Base-by-base conservation (phyloP, 2,329 filamentous ascomycete genomes). In the Anisogramma anomala region DNA sequence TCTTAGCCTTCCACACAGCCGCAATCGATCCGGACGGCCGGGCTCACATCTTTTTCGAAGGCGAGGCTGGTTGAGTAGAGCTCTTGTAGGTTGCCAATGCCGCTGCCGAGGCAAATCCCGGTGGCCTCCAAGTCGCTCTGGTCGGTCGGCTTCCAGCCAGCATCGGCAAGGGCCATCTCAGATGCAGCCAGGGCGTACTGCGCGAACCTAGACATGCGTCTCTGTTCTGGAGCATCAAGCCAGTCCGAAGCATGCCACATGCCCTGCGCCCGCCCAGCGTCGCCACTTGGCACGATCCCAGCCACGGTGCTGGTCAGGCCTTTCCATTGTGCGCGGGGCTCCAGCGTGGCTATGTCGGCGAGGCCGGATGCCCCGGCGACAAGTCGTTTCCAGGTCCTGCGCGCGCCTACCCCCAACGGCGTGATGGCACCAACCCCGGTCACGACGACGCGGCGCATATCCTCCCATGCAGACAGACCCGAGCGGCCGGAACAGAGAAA, bases 51-150 rank as follows among this genome's bases (percentile, higher is more conserved):
- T 60, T 75, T 69, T 23, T 84, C 71, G 56, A 84, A 94, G 1
- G 75, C 77, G 36, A 94, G 55, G 42, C 84, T 85, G 2, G 87
- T 93, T 47, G 81, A 71, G 60, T 93, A 95, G 7, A 94, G 78
- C 52, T 94, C 87, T 30, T 94, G 83, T 28, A 98, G 71, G 54
- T 91, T 95, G 13, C 91, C 91, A 53, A 98, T 95, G 2, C 91
- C 91, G 50, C 89, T 96, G 2, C 91, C 91, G 30, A 98, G 70
- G 54, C 89, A 94, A 1, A 98, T 84, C 1, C 91, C 91, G 0
- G 88, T 94, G 41, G 71, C 71, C 55, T 94, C 83, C 18, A 73
- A 70, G 43, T 88, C 75, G 18, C 77, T 70, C 14, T 69, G 66
- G 4, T 56, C 61, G 4, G 64, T 65, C 0, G 81, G 77, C 36